Base-by-base conservation (phyloP, 2,329 filamentous ascomycete species). In the Byssoonygena ceratinophila region DNA sequence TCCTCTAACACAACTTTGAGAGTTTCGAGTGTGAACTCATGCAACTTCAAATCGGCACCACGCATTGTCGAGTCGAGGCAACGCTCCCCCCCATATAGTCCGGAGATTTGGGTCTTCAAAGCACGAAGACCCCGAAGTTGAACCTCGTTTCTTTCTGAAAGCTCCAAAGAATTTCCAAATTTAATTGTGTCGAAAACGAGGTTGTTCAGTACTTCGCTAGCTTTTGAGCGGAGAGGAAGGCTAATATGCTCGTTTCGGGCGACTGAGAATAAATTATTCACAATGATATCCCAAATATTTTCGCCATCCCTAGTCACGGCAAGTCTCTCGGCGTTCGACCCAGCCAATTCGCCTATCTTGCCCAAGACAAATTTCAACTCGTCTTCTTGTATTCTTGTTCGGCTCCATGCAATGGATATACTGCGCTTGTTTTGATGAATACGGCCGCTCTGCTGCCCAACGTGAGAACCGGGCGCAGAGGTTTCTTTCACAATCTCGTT, bases 1-100 rank as follows among this genome's bases (percentile, higher is more conserved):
- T 89, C 84, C 63, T 97, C 91, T 1, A 98, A 76, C 18, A 96
- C 80, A 52, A 77, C 83, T 65, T 88, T 89, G 5, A 95, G 72
- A 0, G 85, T 84, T 58, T 94, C 87, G 1, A 95, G 76, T 22
- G 87, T 76, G 50, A 85, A 81, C 57, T 83, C 83, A 64, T 95
- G 88, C 14, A 94, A 85, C 52, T 92, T 85, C 16, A 87, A 72
- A 58, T 92, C 84, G 0, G 81, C 81, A 0, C 80, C 70, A 51
- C 81, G 79, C 9, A 74, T 77, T 1, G 78, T 73, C 0, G 84
- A 77, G 1, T 79, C 78, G 1, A 70, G 70, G 8, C 76, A 71
- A 1, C 77, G 72, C 27, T 78, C 72, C 8, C 72, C 69, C 22
- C 71, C 68, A 56, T 83, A 78, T 0, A 91, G 66, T 2, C 78